Evolutionary conservation across 1,284 basidiomycete genomes (phyloP).

Genomic region (Vanrija sp.): DNA sequence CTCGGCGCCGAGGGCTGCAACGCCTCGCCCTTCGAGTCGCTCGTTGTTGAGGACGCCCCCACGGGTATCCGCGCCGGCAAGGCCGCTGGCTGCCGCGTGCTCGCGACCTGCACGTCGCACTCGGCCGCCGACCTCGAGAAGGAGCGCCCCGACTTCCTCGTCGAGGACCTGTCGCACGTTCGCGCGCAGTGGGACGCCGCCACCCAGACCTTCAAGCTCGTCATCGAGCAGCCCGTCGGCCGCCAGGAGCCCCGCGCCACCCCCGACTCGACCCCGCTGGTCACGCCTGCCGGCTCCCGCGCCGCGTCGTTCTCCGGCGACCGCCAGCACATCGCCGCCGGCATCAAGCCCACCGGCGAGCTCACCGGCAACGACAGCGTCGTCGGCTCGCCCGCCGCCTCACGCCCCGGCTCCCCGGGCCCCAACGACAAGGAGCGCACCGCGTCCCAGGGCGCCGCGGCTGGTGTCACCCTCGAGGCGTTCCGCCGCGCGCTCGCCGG

Average conservation of each 20-base stretch:
- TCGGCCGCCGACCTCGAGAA: constrained; percentile 47
- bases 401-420: constrained; percentile 39
- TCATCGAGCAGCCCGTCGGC: constrained; percentile 49
- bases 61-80: constrained; percentile 51
- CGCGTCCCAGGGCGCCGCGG: constrained; percentile 23
- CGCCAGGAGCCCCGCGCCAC: constrained; percentile 41
- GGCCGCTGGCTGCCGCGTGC: constrained; percentile 50
- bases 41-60: constrained; percentile 53
- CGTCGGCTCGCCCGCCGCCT: constrained; percentile 39
- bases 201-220: constrained; percentile 42
- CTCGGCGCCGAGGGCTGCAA: constrained; percentile 48
- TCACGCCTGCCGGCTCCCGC: constrained; percentile 47
- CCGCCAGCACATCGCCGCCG: constrained; percentile 14
- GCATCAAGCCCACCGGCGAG: constrained; percentile 26
- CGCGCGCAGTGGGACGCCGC: constrained; percentile 41
- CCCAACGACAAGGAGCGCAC: constrained; percentile 23
- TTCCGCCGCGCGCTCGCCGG: constrained; percentile 47
- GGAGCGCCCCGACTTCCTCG: constrained; percentile 51
- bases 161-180: constrained; percentile 48
- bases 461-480: constrained; percentile 39
- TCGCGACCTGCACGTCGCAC: constrained; percentile 52
- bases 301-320: constrained; percentile 42
- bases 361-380: constrained; percentile 48
- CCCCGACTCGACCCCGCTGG: constrained; percentile 47
- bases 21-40: constrained; percentile 45